Evolutionary conservation across 306 rosid species (phyloP), one percentile per base, ranked within the genome.

Genomic region (Begonia fuchsioides): DNA sequence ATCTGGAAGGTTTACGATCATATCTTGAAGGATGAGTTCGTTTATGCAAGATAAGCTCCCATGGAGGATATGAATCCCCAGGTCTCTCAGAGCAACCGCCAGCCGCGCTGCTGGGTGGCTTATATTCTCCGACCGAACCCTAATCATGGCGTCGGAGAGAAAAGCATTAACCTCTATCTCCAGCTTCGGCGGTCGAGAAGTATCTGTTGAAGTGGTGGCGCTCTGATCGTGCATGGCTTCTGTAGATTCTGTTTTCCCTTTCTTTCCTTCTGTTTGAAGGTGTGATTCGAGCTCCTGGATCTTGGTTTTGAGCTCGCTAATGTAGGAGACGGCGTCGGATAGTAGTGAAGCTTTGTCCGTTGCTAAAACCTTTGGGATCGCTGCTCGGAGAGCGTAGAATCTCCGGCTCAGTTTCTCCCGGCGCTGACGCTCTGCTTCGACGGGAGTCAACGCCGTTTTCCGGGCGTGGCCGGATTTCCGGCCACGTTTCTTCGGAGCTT

Each of bases 1-100:
- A 15, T 43, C 48, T 16, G 77, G 81, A 64, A 78, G 45, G 58
- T 68, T 66, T 3, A 72, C 81, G 13, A 82, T 73, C 8, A 76
- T 69, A 47, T 76, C 87, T 68, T 82, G 93, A 16, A 82, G 75
- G 73, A 82, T 63, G 16, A 73, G 3, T 3, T 71, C 81, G 35
- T 73, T 78, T 32, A 82, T 71, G 47, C 61, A 72, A 15, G 93
- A 70, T 8, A 78, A 47, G 39, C 81, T 70, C 18, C 76, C 81
- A 15, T 78, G 81, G 13, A 62, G 68, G 38, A 78, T 49, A 26
- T 63, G 72, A 39, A 82, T 40, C 32, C 70, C 63, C 2, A 82
- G 66, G 12, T 78, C 75, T 50, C 74, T 60, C 1, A 82, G 57
- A 15, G 72, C 81, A 61, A 56, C 65, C 84, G 78, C 58, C 16